Conservation (phyloP, 306 rosid genomes). For the Rubus idaeus region DNA sequence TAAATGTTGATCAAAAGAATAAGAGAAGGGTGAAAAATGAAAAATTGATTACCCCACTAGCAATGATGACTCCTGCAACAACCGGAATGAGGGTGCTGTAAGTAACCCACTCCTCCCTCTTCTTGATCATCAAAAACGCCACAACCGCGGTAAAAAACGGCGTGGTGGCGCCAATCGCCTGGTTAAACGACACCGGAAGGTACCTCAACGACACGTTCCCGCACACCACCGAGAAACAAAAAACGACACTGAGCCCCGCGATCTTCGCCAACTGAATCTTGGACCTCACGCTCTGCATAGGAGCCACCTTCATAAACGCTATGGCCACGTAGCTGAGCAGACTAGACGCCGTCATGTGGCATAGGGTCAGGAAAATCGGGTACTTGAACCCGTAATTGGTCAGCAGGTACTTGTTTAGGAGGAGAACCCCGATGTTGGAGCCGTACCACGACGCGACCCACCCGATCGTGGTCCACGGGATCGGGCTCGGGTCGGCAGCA, state of each 20-base stretch:
- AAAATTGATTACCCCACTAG: conserved; percentile 24
- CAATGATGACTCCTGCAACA: conserved; percentile 31
- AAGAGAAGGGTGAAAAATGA: not conserved
- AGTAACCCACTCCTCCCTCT: conserved; percentile 26
- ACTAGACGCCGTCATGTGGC: conserved; percentile 29
- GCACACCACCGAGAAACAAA: conserved; percentile 34
- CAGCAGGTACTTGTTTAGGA: conserved; percentile 32
- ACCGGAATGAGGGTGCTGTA: conserved; percentile 27
- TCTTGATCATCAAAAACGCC: conserved; percentile 22
- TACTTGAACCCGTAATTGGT: conserved; percentile 33
- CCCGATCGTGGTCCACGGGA: conserved; percentile 19
- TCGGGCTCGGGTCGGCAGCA: not conserved
- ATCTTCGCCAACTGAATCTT: conserved; percentile 25
- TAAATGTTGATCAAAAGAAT: not conserved
- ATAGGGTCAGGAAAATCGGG: conserved; percentile 30
- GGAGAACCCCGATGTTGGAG: conserved; percentile 32
- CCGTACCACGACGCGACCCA: conserved; percentile 28
- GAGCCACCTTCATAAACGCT: conserved; percentile 16
- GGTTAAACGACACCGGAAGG: conserved; percentile 33
- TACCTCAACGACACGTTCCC: conserved; percentile 31
- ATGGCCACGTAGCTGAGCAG: conserved; percentile 26
- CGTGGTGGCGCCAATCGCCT: conserved; percentile 31
- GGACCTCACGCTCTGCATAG: conserved; percentile 26
- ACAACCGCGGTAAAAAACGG: conserved; percentile 31
- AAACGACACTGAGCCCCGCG: conserved; percentile 22